Evolutionary conservation across 2,329 filamentous ascomycete genomes (phyloP).

Genomic region (Neurospora sp.): DNA sequence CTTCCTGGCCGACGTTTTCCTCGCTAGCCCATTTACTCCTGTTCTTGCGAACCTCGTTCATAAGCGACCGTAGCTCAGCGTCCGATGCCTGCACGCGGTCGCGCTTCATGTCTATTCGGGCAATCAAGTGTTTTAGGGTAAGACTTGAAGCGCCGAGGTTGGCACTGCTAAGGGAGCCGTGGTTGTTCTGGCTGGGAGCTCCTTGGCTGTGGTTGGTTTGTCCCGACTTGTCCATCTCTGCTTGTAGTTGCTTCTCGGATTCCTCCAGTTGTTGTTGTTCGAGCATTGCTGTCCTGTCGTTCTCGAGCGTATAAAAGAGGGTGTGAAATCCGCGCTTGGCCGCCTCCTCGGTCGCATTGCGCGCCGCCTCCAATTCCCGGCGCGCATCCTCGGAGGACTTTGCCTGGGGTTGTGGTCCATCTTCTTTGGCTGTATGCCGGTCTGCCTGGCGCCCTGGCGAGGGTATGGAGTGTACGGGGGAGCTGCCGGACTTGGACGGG

Average conservation of each 20-base stretch:
- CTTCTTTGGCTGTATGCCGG: conserved; percentile 36
- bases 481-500: conserved; percentile 61
- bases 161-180: conserved; percentile 83
- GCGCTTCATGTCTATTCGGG: conserved; percentile 87
- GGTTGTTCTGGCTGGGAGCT: conserved; percentile 53
- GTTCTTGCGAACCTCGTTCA: conserved; percentile 97
- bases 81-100: conserved; percentile 86
- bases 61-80: conserved; percentile 79
- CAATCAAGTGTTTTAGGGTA: conserved; percentile 93
- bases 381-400: conserved; percentile 80
- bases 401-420: conserved; percentile 42
- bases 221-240: conserved; percentile 72
- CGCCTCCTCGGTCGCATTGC: conserved; percentile 80
- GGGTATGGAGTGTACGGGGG: conserved; percentile 50
- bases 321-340: conserved; percentile 88
- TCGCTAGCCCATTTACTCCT: conserved; percentile 98
- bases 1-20: conserved; percentile 94
- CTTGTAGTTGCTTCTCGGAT: conserved; percentile 90
- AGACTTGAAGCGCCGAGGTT: conserved; percentile 94
- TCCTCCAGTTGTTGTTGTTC: conserved; percentile 96
- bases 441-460: conserved; percentile 49
- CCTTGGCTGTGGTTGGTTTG: conserved; percentile 38
- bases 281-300: conserved; percentile 90
- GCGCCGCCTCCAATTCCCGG: conserved; percentile 86
- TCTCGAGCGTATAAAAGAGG: conserved; percentile 89